These are phyloP conservation scores for Aspergillus floridensis DNA, from an alignment of 2,329 filamentous ascomycete genomes.

Conservation along the genomic window DNA sequence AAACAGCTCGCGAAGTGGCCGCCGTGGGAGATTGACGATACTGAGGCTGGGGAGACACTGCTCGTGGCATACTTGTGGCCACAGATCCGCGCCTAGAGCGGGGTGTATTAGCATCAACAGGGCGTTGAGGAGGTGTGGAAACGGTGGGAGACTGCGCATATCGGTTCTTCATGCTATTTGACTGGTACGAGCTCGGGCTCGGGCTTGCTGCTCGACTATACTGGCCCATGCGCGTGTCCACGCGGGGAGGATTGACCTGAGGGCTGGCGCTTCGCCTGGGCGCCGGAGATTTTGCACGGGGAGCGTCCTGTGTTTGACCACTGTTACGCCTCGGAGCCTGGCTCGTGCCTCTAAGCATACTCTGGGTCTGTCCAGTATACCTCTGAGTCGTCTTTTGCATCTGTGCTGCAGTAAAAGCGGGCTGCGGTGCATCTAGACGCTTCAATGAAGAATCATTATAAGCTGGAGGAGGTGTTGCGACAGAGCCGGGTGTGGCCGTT, in stretches of 20 bases:
- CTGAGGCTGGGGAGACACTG: constrained; percentile 13
- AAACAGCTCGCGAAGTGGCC: constrained; percentile 10
- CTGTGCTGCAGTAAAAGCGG: constrained; percentile 85
- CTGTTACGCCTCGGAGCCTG: constrained; percentile 57
- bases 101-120: constrained; percentile 35
- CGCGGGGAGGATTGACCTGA: constrained; percentile 31
- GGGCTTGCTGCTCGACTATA: constrained; percentile 44
- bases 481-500: constrained; percentile 31
- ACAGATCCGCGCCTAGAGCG: constrained; percentile 42
- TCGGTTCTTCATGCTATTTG: constrained; percentile 41
- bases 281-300: constrained; percentile 62
- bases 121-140: constrained; percentile 31
- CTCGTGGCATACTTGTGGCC: constrained; percentile 21
- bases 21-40: constrained; percentile 5
- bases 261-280: constrained; percentile 53
- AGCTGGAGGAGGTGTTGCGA: constrained; percentile 73
- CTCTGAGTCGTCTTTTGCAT: constrained; percentile 96
- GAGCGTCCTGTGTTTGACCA: constrained; percentile 42
- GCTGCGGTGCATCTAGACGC: constrained; percentile 81
- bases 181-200: constrained; percentile 46
- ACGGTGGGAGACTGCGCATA: constrained; percentile 39
- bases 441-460: constrained; percentile 74
- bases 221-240: constrained; percentile 40
- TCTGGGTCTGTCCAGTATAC: constrained; percentile 78
- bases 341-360: constrained; percentile 60